Evolutionary conservation across 1,139 yeast genomes (phyloP), one percentile per base, ranked within the genome.

Genomic region (Nakaseomyces sp.): DNA sequence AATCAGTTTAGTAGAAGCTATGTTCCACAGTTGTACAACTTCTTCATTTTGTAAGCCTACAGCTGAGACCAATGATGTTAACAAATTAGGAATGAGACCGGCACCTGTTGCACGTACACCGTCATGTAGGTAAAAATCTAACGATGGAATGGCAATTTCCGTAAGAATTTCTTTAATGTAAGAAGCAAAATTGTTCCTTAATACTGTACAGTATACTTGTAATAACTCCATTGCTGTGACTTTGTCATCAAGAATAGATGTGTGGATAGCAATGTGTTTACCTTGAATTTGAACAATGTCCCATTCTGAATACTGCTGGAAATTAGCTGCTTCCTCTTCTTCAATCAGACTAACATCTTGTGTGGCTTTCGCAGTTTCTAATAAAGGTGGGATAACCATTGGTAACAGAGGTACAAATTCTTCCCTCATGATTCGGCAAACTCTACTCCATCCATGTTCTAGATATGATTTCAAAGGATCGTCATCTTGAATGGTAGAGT

Each of bases 391-490:
- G 63, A 91, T 74, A 31, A 91, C 96, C n/a, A 79, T 77, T 29
- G 88, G 86, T 47, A 91, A 71, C 53, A 79, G 82, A n/a, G 95
- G 96, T 50, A 86, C 66, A 63, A 91, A 91, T 44, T 87, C 95
- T 48, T 74, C 75, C 22, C 96, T 95, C 46, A 89, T 72, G 41
- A 91, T 77, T 55, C 85, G 76, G 61, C 98, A 91, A 43, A 91
- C 73, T 58, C 98, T 78, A 44, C 94, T 89, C 98, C 98, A 91
- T 41, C 95, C 96, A 64, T 87, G 95, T 54, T 88, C 95, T 53
- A 91, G 72, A 57, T 87, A 89, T 44, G 85, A 76, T 52, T 77
- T 83, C 18, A 93, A 83, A 33, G 96, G 95, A 61, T 89, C 96
- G 57, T 87, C 96, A 40, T 66, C 71, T 46, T 70, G 71, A 19